Evolutionary conservation across 495 filamentous ascomycete genomes (phyloP), one percentile per base, ranked within the genome.

Genomic region (Staphylotrichum tortipilum): DNA sequence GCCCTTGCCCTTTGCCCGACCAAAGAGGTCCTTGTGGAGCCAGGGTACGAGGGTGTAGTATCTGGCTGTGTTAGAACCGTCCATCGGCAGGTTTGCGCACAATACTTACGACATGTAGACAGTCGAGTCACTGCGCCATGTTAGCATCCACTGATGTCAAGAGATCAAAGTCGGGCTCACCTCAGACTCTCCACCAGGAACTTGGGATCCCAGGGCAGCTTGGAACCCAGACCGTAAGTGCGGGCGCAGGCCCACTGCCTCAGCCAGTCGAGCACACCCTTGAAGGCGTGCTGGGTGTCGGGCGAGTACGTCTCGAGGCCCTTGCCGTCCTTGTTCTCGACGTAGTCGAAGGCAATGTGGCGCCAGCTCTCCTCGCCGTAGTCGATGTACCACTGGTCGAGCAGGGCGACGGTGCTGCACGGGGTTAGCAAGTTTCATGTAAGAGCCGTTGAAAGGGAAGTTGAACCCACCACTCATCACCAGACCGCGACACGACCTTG

Each of bases 341-440:
- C 81, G 54, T 87, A 78, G 47, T 81, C 75, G 43, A 89, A 71
- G n/a, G 86, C 84, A 18, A 74, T 68, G 46, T 84, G 61, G 60
- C 59, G 58, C 89, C 89, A 95, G 42, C 79, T 72, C 42, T 86
- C 82, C 74, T 89, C 88, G 48, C 88, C 92, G 56, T 98, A 98
- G 69, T 95, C 91, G 55, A 97, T 68, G 68, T 90, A 98, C 87
- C 91, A 98, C 66, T 98, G 92, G 54, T 94, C 91, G 52, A 95
- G 81, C 61, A 89, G 84, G 7, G 91, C 91, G 48, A 91, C 92
- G 31, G 92, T 85, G 65, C 90, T 95, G 35, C 19, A 15, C 5
- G 8, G 11, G n/a, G n/a, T n/a, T n/a, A n/a, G n/a, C n/a, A n/a
- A n/a, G n/a, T n/a, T n/a, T n/a, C n/a, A n/a, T n/a, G n/a, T n/a